phyloP scores from a whole-genome alignment of 352 stramenopile species.

The Blastocystis sp. region DNA sequence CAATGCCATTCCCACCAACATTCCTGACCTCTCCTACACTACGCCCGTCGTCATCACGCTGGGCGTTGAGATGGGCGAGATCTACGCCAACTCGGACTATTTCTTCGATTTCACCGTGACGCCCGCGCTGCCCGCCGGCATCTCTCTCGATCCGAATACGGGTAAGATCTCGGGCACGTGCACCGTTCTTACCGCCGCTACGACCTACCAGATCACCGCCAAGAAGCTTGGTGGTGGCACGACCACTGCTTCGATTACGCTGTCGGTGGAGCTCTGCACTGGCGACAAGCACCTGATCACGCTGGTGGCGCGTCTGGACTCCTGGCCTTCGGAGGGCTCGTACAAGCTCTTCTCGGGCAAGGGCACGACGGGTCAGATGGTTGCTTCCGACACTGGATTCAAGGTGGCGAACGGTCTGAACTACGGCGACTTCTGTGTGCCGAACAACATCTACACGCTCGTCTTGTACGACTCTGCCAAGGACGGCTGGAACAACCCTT shows the following conservation, averaged over 20 bases:
- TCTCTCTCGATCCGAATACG: not conserved
- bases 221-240: not conserved
- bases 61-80: slow-evolving; percentile 17
- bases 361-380: not conserved
- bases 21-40: too few species aligned
- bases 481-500: slow-evolving; percentile 14
- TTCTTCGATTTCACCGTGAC: slow-evolving; percentile 15
- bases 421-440: slow-evolving; percentile 52
- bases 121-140: not conserved
- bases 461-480: not conserved
- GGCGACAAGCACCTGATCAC: not conserved
- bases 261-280: not conserved
- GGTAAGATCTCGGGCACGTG: slow-evolving; percentile 8
- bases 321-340: not conserved
- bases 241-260: not conserved
- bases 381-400: not conserved
- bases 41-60: too few species aligned
- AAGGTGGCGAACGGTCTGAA: not conserved
- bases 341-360: slow-evolving; percentile 13
- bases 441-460: slow-evolving; percentile 29
- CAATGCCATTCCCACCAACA: too few species aligned
- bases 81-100: not conserved
- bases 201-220: not conserved
- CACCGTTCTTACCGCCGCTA: not conserved
- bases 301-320: not conserved